Percentiles rank a stretch among this genome's conserved stretches.
phyloP scores from a whole-genome alignment of 192 early-diverging fungal species.

The Glomus cerebriforme region DNA sequence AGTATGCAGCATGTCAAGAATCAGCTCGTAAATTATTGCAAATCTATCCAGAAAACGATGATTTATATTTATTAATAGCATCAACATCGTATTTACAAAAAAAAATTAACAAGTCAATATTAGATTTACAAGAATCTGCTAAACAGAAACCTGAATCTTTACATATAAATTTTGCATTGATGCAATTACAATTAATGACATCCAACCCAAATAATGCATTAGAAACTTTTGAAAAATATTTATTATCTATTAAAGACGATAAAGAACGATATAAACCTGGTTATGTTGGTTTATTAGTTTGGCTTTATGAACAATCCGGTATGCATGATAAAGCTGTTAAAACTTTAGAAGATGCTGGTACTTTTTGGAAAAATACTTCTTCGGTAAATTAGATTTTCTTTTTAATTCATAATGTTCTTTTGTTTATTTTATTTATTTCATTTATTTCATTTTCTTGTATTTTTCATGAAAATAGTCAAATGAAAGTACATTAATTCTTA shows the following conservation, averaged over 20 bases:
- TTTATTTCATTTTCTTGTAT: background rate
- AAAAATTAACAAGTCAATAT: conserved; percentile 56
- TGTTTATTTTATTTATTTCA: conserved; percentile 32
- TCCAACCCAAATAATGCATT: conserved; percentile 55
- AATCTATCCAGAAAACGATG: conserved; percentile 64
- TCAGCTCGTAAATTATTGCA: conserved; percentile 49
- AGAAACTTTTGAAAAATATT: conserved; percentile 45
- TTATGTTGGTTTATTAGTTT: conserved; percentile 68
- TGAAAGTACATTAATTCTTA: conserved; percentile 47
- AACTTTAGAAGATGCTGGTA: conserved; percentile 57
- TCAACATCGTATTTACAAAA: conserved; percentile 54
- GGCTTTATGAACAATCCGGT: conserved; percentile 70
- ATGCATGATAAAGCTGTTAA: conserved; percentile 59
- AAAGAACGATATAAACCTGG: conserved; percentile 55
- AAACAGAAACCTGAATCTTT: conserved; percentile 45
- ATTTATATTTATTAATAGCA: conserved; percentile 60
- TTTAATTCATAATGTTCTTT: background rate
- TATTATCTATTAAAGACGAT: conserved; percentile 40
- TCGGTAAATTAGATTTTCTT: background rate
- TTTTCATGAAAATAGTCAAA: background rate
- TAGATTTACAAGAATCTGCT: conserved; percentile 54
- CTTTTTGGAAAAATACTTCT: conserved; percentile 52
- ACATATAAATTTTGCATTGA: conserved; percentile 61
- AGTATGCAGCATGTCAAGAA: conserved; percentile 58
- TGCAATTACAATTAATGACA: conserved; percentile 59